These are phyloP conservation scores for Solanum aculeatissimum DNA, from an alignment of 305 asterid genomes.

Conservation along the genomic window DNA sequence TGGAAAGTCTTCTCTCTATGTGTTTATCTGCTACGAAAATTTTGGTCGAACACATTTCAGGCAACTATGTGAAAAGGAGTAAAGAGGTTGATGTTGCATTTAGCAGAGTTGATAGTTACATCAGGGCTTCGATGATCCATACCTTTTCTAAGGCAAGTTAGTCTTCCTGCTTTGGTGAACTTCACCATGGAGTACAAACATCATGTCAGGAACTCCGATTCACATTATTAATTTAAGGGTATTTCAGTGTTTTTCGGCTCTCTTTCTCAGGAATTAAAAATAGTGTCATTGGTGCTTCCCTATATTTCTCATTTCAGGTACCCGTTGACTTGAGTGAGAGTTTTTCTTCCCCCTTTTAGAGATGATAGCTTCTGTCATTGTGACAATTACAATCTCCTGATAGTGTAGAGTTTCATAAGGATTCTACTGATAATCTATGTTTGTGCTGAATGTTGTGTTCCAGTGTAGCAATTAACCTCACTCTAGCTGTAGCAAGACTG, in stretches of 20 bases:
- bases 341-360: background rate
- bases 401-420: background rate
- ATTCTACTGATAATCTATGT: background rate
- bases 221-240: background rate
- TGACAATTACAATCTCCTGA: background rate
- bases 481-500: background rate
- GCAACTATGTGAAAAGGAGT: constrained; percentile 26
- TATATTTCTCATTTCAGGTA: background rate
- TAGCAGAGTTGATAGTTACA: constrained; percentile 48
- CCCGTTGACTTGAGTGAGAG: background rate
- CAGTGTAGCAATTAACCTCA: background rate
- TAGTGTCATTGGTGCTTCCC: background rate
- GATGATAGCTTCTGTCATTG: background rate
- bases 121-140: constrained; percentile 64
- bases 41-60: constrained; percentile 28
- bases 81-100: constrained; percentile 39
- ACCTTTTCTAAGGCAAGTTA: constrained; percentile 77
- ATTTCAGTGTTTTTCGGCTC: background rate
- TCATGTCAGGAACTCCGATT: background rate
- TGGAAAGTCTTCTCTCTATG: constrained; percentile 54
- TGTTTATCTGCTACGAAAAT: constrained; percentile 44
- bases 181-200: background rate
- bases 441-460: background rate
- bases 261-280: background rate
- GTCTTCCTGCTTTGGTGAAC: background rate